These are phyloP conservation scores for Sesbania bispinosa DNA, from an alignment of 306 rosid species.

Conservation along the genomic window DNA sequence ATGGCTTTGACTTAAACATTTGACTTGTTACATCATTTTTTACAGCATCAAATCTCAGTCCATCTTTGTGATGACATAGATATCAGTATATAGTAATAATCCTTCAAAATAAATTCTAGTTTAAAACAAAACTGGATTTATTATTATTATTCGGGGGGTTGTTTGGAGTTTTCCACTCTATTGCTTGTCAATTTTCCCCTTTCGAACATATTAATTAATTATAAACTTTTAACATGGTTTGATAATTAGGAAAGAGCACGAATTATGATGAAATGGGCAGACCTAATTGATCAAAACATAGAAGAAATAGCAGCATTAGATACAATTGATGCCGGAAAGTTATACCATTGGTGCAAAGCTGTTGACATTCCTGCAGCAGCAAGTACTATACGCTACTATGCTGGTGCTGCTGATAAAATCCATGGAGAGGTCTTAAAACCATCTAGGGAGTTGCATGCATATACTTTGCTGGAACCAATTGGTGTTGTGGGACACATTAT, in stretches of 20 bases:
- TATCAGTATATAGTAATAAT: too few relatives aligned
- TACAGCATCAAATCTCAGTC: too few relatives aligned
- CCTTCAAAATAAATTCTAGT: background rate
- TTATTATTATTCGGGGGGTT: background rate
- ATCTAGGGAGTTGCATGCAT: conserved; percentile 46
- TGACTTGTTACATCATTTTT: too few relatives aligned
- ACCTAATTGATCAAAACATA: conserved; percentile 49
- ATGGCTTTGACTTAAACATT: too few relatives aligned
- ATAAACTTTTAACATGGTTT: background rate
- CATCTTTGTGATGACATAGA: too few relatives aligned
- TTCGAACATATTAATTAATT: background rate
- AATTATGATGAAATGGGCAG: conserved; percentile 65
- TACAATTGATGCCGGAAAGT: conserved; percentile 64
- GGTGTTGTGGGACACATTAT: conserved; percentile 89
- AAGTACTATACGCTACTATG: conserved; percentile 54
- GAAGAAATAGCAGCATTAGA: conserved; percentile 77
- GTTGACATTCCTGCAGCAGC: conserved; percentile 52
- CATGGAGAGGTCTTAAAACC: conserved; percentile 75
- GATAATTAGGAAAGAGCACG: conserved; percentile 57
- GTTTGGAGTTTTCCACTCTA: background rate
- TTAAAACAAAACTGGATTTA: too few relatives aligned
- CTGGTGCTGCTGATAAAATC: too few relatives aligned
- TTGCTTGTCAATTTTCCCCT: background rate
- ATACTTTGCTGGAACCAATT: conserved; percentile 71
- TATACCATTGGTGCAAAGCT: conserved; percentile 35